Evolutionary conservation across 208 protist species (phyloP).

Genomic region (Borovskyia barvae): DNA sequence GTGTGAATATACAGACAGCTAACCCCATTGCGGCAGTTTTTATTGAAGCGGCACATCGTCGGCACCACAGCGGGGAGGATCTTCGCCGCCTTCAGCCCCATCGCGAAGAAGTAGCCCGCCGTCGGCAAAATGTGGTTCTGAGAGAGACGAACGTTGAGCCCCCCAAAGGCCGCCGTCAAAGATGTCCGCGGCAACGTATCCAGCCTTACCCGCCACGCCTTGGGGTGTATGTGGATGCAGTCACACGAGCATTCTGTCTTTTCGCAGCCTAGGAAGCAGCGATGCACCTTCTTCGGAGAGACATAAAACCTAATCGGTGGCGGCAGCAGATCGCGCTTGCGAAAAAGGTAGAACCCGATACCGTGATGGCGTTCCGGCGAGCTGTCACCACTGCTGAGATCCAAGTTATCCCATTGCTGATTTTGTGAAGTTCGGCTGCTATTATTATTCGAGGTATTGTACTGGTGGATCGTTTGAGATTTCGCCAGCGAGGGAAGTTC

Average conservation of each 20-base stretch:
- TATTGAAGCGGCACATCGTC: conserved; percentile 75
- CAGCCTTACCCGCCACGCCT: conserved; percentile 58
- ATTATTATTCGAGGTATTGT: conserved; percentile 2
- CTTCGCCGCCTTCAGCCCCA: conserved; percentile 52
- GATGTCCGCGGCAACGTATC: conserved; percentile 41
- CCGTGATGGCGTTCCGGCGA: neutral
- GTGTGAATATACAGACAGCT: conserved; percentile 83
- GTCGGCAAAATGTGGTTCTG: conserved; percentile 50
- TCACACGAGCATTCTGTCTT: conserved; percentile 48
- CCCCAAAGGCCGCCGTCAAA: conserved; percentile 23
- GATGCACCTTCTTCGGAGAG: conserved; percentile 58
- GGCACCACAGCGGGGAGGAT: conserved; percentile 67
- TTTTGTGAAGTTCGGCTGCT: conserved; percentile 3
- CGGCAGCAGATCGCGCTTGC: conserved; percentile 63
- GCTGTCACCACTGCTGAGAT: neutral
- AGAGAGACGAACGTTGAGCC: conserved; percentile 34
- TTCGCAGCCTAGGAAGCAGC: conserved; percentile 67
- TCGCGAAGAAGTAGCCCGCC: conserved; percentile 74
- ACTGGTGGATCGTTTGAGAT: conserved; percentile 3
- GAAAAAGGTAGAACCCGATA: conserved; percentile 62
- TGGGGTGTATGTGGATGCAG: conserved; percentile 47
- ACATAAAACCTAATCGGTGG: conserved; percentile 71
- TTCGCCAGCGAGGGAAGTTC: neutral
- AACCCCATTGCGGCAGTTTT: conserved; percentile 53
- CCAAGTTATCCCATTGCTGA: conserved; percentile 10